These are phyloP conservation scores for Kewa caespitosa DNA, from an alignment of 179 eudicot species.

Conservation along the genomic window DNA sequence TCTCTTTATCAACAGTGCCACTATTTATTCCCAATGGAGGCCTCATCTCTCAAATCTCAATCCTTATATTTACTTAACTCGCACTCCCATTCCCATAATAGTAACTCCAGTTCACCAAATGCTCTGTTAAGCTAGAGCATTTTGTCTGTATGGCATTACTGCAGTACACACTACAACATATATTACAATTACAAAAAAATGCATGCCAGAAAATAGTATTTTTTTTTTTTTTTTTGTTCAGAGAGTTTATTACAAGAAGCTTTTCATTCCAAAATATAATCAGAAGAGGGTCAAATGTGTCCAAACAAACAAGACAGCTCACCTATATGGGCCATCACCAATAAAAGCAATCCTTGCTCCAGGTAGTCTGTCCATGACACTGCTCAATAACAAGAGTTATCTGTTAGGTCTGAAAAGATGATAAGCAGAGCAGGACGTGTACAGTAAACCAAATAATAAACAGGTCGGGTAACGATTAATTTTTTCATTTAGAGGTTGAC, in stretches of 20 bases:
- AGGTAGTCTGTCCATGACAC: constrained; percentile 88
- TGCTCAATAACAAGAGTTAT: constrained; percentile 29
- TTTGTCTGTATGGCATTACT: too few species aligned
- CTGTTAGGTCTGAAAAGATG: not conserved
- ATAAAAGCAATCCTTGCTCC: constrained; percentile 88
- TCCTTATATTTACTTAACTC: too few species aligned
- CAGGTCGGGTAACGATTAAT: not conserved
- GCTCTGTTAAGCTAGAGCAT: too few species aligned
- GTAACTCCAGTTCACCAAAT: too few species aligned
- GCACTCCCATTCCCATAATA: too few species aligned
- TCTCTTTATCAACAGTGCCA: too few species aligned
- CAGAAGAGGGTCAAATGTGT: not conserved
- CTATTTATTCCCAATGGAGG: too few species aligned
- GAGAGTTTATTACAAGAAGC: too few species aligned
- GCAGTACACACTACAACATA: not conserved
- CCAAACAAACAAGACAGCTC: constrained; percentile 9
- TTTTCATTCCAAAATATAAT: not conserved
- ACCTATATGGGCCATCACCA: constrained; percentile 98
- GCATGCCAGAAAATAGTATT: not conserved
- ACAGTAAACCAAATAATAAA: not conserved
- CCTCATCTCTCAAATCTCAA: too few species aligned
- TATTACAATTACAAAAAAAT: not conserved
- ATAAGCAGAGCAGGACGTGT: not conserved
- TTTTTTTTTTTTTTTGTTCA: too few species aligned
- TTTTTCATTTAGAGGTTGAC: not conserved